phyloP scores from a whole-genome alignment of 257 asterid species.

The Solanum gracilifrons region DNA sequence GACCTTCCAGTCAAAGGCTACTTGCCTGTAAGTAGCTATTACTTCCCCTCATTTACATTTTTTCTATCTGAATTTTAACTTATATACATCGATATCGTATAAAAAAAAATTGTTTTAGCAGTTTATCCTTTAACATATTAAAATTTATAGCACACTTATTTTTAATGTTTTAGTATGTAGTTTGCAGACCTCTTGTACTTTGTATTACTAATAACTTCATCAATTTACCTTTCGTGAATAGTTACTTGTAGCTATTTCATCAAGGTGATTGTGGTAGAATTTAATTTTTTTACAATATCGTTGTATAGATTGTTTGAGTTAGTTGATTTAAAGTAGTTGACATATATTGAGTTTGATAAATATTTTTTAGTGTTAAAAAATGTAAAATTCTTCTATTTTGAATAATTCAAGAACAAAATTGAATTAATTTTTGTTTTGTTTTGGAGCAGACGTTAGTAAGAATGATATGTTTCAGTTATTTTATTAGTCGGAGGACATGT shows the following conservation, averaged over 20 bases:
- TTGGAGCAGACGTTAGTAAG: neutral
- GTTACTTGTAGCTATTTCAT: neutral
- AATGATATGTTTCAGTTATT: neutral
- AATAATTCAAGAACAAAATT: neutral
- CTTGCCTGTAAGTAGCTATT: neutral
- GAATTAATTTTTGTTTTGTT: neutral
- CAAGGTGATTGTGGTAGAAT: neutral
- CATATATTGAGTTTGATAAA: neutral
- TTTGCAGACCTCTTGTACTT: neutral
- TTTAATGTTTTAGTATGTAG: neutral
- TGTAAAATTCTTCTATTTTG: neutral
- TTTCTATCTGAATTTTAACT: neutral
- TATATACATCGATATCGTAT: neutral
- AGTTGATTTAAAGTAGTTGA: neutral
- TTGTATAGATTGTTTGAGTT: neutral
- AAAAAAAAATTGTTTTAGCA: neutral
- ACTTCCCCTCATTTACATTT: neutral
- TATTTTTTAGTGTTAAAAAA: neutral
- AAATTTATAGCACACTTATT: neutral
- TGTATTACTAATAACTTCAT: neutral
- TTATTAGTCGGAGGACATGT: neutral
- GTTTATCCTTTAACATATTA: neutral
- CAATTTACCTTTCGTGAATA: neutral
- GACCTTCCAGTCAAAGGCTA: neutral
- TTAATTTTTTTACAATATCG: neutral